Percentiles rank a stretch among this genome's conserved stretches.
Evolutionary conservation across 345 rosid genomes (phyloP).

Genomic region (Salix viminalis): DNA sequence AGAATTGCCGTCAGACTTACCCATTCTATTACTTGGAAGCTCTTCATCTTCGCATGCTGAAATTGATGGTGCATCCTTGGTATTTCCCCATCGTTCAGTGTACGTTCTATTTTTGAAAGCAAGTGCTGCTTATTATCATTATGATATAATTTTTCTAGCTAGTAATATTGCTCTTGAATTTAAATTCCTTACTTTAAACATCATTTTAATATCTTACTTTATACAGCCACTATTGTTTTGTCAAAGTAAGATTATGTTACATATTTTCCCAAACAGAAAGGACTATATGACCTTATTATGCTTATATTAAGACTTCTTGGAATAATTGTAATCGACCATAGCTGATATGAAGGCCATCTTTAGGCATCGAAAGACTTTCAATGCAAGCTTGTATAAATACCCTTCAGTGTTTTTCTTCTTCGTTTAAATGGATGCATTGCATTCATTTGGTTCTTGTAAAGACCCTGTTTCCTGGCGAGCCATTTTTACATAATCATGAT

Average conservation of each 20-base stretch:
- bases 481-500: neutral
- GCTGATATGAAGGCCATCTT: neutral
- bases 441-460: neutral
- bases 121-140: neutral
- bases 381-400: neutral
- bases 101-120: constrained; percentile 36
- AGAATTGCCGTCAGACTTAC: constrained; percentile 82
- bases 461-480: neutral
- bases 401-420: neutral
- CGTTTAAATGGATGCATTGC: neutral
- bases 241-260: no score
- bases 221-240: no score
- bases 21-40: constrained; percentile 80
- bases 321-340: neutral
- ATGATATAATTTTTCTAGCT: neutral
- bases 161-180: neutral
- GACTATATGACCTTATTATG: neutral
- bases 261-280: neutral
- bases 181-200: neutral
- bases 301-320: neutral
- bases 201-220: neutral
- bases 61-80: constrained; percentile 44
- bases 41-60: constrained; percentile 51
- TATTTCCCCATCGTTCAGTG: constrained; percentile 70
- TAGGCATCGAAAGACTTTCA: neutral